Evolutionary conservation across 2,329 filamentous ascomycete genomes (phyloP).

Genomic region (Fusarium sp.): DNA sequence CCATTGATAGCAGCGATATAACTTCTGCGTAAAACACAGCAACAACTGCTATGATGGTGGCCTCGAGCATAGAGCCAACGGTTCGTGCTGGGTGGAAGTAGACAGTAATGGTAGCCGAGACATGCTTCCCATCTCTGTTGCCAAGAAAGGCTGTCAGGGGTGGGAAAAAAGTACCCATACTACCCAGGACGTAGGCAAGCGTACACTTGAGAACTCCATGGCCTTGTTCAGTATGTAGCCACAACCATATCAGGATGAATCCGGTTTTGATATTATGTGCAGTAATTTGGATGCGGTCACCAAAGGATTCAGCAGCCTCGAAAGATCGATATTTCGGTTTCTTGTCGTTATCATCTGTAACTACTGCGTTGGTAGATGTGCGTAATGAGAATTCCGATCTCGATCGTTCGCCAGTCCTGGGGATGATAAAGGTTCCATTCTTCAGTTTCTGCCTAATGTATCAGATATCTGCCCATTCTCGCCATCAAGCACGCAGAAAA

Average conservation of each 20-base stretch:
- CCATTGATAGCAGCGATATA: slow-evolving; percentile 87
- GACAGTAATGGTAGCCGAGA: slow-evolving; percentile 92
- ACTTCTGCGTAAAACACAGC: slow-evolving; percentile 79
- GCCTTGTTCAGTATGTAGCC: slow-evolving; percentile 76
- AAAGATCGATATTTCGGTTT: slow-evolving; percentile 37
- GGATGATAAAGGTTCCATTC: slow-evolving; percentile 88
- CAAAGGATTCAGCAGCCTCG: slow-evolving; percentile 48
- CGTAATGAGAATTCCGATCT: slow-evolving; percentile 84
- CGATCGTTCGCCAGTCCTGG: slow-evolving; percentile 85
- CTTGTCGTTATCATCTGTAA: slow-evolving; percentile 27
- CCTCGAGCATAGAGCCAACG: slow-evolving; percentile 90
- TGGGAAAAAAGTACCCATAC: slow-evolving; percentile 85
- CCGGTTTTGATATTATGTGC: slow-evolving; percentile 55
- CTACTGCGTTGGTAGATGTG: slow-evolving; percentile 54
- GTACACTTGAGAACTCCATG: slow-evolving; percentile 91
- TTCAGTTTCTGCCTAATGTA: slow-evolving; percentile 72
- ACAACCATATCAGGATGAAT: slow-evolving; percentile 65
- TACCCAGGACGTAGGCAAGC: slow-evolving; percentile 87
- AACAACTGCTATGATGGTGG: slow-evolving; percentile 78
- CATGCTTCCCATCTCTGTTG: slow-evolving; percentile 89
- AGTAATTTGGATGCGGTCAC: slow-evolving; percentile 52
- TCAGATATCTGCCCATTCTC: slow-evolving; percentile 18
- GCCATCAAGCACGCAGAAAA: not conserved
- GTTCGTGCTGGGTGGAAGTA: slow-evolving; percentile 94
- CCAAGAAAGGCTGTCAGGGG: slow-evolving; percentile 80